A percentile compares a stretch with the other conserved stretches of the same genome.
phyloP scores from a whole-genome alignment of 805 yeast genomes.

The Ogataea wickerhamii region DNA sequence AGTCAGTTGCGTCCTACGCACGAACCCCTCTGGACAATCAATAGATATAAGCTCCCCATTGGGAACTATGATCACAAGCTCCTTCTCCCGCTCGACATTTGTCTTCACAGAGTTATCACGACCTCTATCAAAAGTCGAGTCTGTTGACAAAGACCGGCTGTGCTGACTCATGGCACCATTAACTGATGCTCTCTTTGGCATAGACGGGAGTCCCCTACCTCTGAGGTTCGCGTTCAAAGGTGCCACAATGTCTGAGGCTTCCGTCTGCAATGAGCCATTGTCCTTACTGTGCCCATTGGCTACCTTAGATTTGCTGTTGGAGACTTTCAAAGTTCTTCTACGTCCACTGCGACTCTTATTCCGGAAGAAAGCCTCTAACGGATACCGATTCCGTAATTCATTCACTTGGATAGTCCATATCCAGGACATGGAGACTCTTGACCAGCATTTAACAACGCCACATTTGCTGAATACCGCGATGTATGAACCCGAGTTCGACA shows the following conservation, averaged over 20 bases:
- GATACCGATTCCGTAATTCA: slow-evolving; percentile 34
- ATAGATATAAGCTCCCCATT: slow-evolving; percentile 49
- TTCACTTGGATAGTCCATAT: slow-evolving; percentile 50
- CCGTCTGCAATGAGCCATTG: too few species aligned
- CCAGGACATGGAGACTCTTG: slow-evolving; percentile 51
- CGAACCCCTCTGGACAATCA: slow-evolving; percentile 46
- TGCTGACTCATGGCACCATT: not conserved
- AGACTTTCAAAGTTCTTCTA: slow-evolving; percentile 21
- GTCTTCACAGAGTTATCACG: slow-evolving; percentile 25
- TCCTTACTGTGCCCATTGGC: not conserved
- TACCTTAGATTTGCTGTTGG: slow-evolving; percentile 10
- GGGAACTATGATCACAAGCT: slow-evolving; percentile 51
- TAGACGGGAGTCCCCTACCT: not conserved
- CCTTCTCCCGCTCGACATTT: slow-evolving; percentile 32
- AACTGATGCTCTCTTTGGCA: not conserved
- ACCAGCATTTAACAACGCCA: slow-evolving; percentile 58
- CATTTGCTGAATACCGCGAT: slow-evolving; percentile 52
- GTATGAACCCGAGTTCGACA: slow-evolving; percentile 57
- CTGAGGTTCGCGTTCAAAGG: not conserved
- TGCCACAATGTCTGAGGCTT: not conserved
- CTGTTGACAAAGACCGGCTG: slow-evolving; percentile 28
- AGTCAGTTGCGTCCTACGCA: slow-evolving; percentile 34
- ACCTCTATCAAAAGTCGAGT: slow-evolving; percentile 31
- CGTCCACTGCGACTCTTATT: slow-evolving; percentile 41
- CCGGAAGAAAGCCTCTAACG: slow-evolving; percentile 60